Evolutionary conservation across 140 eudicot genomes (phyloP).

Genomic region (Stevia rebaudiana): DNA sequence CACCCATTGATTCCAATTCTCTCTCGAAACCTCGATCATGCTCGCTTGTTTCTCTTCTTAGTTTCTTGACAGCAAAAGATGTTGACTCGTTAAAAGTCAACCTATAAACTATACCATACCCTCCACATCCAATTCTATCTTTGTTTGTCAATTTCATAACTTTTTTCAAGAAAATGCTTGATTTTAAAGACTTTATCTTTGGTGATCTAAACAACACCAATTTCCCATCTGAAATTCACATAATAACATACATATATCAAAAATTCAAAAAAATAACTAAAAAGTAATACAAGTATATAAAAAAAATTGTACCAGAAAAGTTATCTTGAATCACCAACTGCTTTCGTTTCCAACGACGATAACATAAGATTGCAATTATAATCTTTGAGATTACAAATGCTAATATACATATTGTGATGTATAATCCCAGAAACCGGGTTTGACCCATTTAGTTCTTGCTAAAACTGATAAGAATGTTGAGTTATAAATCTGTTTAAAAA

Average conservation of each 20-base stretch:
- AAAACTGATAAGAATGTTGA: neutral
- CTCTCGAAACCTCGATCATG: conserved; percentile 90
- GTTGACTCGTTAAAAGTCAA: conserved; percentile 40
- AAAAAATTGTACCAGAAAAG: conserved; percentile 36
- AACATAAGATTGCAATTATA: conserved; percentile 57
- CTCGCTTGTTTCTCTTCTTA: conserved; percentile 62
- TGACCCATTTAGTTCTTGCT: conserved; percentile 35
- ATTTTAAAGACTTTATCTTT: conserved; percentile 53
- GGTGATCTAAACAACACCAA: conserved; percentile 75
- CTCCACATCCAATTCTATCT: conserved; percentile 90
- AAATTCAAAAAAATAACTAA: neutral
- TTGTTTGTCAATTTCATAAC: conserved; percentile 67
- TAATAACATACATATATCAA: neutral
- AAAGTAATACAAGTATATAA: neutral
- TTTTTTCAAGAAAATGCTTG: conserved; percentile 55
- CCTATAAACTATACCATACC: conserved; percentile 80
- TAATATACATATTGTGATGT: conserved; percentile 57
- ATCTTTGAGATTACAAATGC: conserved; percentile 75
- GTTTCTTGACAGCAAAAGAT: conserved; percentile 75
- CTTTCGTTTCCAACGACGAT: conserved; percentile 69
- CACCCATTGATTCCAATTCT: conserved; percentile 92
- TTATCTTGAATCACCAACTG: conserved; percentile 59
- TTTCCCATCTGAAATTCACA: conserved; percentile 62
- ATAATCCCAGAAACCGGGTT: conserved; percentile 41
- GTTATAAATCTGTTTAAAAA: neutral